Evolutionary conservation across 106 monocot genomes (phyloP), one percentile per base, ranked within the genome.

Genomic region (Iris macrosiphon): DNA sequence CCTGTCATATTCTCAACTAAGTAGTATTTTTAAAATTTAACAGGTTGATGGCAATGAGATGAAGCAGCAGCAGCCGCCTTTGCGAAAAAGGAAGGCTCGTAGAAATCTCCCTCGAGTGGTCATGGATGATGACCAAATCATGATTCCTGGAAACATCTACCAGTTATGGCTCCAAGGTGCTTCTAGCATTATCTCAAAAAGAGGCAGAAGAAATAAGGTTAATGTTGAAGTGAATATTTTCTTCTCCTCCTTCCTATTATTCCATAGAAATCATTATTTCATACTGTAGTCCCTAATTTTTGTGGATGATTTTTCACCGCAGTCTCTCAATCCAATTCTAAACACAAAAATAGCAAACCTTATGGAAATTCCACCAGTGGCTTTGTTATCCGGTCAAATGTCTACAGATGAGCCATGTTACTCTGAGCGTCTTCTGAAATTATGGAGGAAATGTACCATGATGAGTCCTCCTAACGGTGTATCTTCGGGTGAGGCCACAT

Each of bases 81-180:
- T 17, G 7, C 86, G 79, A 40, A n/a, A n/a, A n/a, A 69, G 82
- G 35, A 87, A 69, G 62, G 56, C 45, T 11, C 42, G 40, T 20
- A 29, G 64, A 64, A 60, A 63, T 12, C 7, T 8, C 3, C n/a
- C 4, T 9, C 45, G 20, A 3, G 21, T 77, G 19, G 60, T 73
- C 6, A 63, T 84, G 45, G 90, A 90, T 37, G 52, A 79, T 17
- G 76, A 82, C 28, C 86, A 87, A 29, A 71, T 72, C 14, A 70
- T 90, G 57, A 77, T 96, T 15, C 62, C 82, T 37, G 72, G 75
- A 33, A 64, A 52, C 24, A 63, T 69, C 41, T 96, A 90, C 41
- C 90, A 96, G 39, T 37, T 65, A 13, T 96, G 96, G 96, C 77
- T 96, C 33, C 62, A 57, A 30, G 67, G 83, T 58, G 24, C 85